Evolutionary conservation across 1,284 basidiomycete genomes (phyloP).

Genomic region (Laetiporus sulphureus): DNA sequence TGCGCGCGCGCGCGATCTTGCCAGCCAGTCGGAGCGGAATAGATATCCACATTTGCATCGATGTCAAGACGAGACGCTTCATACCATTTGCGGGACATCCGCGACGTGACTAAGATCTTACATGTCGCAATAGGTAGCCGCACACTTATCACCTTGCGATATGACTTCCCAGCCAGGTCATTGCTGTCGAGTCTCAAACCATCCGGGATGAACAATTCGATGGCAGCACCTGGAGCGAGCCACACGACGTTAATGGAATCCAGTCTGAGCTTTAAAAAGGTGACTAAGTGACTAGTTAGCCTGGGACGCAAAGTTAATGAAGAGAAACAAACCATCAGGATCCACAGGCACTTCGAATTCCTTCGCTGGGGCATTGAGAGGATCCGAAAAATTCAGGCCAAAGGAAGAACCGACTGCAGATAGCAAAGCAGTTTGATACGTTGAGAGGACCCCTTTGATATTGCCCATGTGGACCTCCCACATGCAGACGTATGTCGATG

Average conservation of each 20-base stretch:
- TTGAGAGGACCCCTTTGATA: slow-evolving; percentile 52
- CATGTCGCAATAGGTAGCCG: slow-evolving; percentile 41
- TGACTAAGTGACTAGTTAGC: slow-evolving; percentile 37
- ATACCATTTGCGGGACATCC: slow-evolving; percentile 50
- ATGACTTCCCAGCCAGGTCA: slow-evolving; percentile 61
- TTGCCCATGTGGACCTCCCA: slow-evolving; percentile 78
- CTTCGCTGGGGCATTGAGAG: slow-evolving; percentile 72
- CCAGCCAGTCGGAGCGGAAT: slow-evolving; percentile 59
- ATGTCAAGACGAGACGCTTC: slow-evolving; percentile 54
- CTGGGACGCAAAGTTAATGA: not conserved
- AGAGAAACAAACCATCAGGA: slow-evolving; percentile 63
- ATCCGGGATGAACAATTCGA: slow-evolving; percentile 49
- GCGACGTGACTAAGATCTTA: slow-evolving; percentile 39
- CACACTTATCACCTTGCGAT: slow-evolving; percentile 54
- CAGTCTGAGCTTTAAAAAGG: slow-evolving; percentile 61
- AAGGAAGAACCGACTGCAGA: slow-evolving; percentile 53
- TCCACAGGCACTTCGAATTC: slow-evolving; percentile 58
- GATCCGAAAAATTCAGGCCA: slow-evolving; percentile 64
- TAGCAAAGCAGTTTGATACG: slow-evolving; percentile 48
- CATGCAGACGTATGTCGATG: slow-evolving; percentile 81
- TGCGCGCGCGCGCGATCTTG: slow-evolving; percentile 47
- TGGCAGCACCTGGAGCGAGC: slow-evolving; percentile 42
- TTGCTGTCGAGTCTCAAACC: slow-evolving; percentile 68
- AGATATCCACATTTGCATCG: slow-evolving; percentile 64
- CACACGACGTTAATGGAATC: slow-evolving; percentile 50